These are phyloP conservation scores for Schwanniomyces sp. DNA, from an alignment of 805 yeast species.

Conservation along the genomic window DNA sequence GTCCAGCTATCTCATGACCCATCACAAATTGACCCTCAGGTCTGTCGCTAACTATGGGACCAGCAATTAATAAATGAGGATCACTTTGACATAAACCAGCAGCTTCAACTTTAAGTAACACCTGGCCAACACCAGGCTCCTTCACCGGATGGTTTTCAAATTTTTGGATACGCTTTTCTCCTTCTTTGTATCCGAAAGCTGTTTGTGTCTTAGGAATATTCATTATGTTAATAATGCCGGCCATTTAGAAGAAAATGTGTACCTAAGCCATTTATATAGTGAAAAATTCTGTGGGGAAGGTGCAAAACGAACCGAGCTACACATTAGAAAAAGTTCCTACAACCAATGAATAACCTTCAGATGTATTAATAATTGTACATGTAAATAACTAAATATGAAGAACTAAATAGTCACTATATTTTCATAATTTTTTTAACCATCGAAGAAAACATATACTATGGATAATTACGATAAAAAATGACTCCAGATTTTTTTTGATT, in stretches of 20 bases:
- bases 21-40: constrained; percentile 34
- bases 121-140: constrained; percentile 25
- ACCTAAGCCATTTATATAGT: background rate
- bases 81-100: constrained; percentile 47
- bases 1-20: constrained; percentile 48
- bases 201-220: constrained; percentile 28
- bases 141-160: constrained; percentile 31
- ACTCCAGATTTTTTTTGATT: constrained; percentile 3
- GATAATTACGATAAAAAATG: constrained; percentile 1
- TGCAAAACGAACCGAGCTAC: background rate
- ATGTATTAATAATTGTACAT: constrained; percentile 1
- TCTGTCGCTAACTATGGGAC: constrained; percentile 8
- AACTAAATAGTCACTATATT: constrained; percentile 2
- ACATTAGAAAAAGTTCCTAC: background rate
- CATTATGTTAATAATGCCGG: background rate
- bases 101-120: constrained; percentile 40
- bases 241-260: background rate
- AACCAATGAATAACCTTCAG: background rate
- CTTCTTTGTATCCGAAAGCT: constrained; percentile 33
- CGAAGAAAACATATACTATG: constrained; percentile 1
- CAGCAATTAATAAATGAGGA: constrained; percentile 32
- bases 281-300: background rate
- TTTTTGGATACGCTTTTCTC: constrained; percentile 20
- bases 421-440: background rate
- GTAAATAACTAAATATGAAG: constrained; percentile 3